Evolutionary conservation across 176 grass and related monocot genomes (phyloP), one percentile per base, ranked within the genome.

Genomic region (Avena insularis): DNA sequence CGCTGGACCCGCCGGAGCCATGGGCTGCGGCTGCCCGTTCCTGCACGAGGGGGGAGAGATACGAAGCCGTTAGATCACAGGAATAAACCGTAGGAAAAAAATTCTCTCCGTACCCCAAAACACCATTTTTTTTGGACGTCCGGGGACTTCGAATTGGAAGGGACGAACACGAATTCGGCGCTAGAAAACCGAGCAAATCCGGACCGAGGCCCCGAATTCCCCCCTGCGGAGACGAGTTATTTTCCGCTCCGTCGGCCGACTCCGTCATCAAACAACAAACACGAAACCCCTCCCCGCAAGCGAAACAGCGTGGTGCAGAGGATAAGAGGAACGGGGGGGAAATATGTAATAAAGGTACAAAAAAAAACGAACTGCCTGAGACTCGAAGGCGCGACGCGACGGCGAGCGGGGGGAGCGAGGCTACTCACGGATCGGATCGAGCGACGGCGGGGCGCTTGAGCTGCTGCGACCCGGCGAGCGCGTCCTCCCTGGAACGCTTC

Each of bases 371-470:
- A 58, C 40, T 72, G 3, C 43, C 68, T 4, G 3, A 40, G 48
- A 23, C 58, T 40, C 71, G 55, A 70, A 8, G n/a, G 21, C 72
- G 27, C 1, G 9, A 27, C 61, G 16, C 60, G 60, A 61, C 46
- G 19, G 38, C 79, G n/a, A 6, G 64, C 63, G 55, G 31, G 3
- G n/a, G n/a, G 21, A 43, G 40, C 40, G 59, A 62, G 71, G 66
- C 4, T 82, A 79, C 97, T 94, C 92, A 99, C 97, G 94, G 97
- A 99, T 99, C 97, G 89, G 91, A 90, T 84, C 92, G 94, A 77
- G 86, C 89, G 49, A 93, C 71, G 89, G 84, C 87, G 63, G 92
- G 87, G 12, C 92, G 89, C 77, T 94, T 95, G 69, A 96, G 92
- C 73, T 73, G 68, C 85, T 95, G 97, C 4, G 93, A 95, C 82